Evolutionary conservation across 176 grass and related monocot genomes (phyloP).

Genomic region (Cenchrus purpureus): DNA sequence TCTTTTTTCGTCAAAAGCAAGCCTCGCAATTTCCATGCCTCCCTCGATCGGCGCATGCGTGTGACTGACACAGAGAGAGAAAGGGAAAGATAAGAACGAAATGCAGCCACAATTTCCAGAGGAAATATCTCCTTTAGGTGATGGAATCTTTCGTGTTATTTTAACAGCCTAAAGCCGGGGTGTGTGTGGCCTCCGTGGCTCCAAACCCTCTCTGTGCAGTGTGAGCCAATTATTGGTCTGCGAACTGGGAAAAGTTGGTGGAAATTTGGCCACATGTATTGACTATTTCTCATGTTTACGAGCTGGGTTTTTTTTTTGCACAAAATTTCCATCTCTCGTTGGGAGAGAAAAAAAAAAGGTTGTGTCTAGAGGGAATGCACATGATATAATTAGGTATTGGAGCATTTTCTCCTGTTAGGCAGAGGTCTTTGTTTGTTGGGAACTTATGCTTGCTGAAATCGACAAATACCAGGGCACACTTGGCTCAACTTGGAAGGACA

Average conservation of each 20-base stretch:
- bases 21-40: constrained; percentile 25
- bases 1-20: constrained; percentile 36
- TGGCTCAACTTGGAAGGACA: not conserved
- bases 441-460: constrained; percentile 35
- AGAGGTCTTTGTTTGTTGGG: constrained; percentile 35
- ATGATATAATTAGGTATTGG: constrained; percentile 40
- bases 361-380: constrained; percentile 22
- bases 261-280: constrained; percentile 32
- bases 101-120: constrained; percentile 47
- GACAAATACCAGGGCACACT: constrained; percentile 26
- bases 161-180: constrained; percentile 11
- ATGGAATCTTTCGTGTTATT: constrained; percentile 47
- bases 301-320: not conserved
- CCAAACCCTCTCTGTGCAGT: constrained; percentile 18
- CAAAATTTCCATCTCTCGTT: too few species aligned
- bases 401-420: constrained; percentile 52
- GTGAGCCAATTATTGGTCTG: constrained; percentile 57
- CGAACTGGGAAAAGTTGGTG: constrained; percentile 4
- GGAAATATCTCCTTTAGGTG: constrained; percentile 50
- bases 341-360: not conserved
- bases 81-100: constrained; percentile 33
- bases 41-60: constrained; percentile 14
- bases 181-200: constrained; percentile 25
- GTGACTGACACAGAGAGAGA: not conserved
- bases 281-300: constrained; percentile 27